phyloP scores from a whole-genome alignment of 1,284 basidiomycete genomes.

The Tausonia pullulans region DNA sequence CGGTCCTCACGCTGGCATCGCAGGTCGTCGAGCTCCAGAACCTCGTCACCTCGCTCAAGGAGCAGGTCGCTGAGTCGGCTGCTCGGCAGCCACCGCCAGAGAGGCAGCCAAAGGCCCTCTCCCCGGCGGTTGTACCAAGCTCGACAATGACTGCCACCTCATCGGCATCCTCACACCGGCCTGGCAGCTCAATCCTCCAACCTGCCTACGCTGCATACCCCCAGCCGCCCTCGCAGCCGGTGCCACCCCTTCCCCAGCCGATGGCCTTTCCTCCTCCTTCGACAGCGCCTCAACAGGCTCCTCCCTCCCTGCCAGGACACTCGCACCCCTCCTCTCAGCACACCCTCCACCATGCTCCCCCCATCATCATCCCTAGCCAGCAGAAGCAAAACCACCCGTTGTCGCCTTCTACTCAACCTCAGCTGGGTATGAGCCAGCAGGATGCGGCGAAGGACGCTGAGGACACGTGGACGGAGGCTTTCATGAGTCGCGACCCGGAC shows the following conservation, averaged over 20 bases:
- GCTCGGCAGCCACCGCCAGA: not conserved
- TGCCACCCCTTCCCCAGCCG: not conserved
- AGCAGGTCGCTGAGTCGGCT: slow-evolving; percentile 5
- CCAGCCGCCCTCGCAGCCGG: not conserved
- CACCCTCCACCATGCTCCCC: not conserved
- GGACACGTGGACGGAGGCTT: slow-evolving; percentile 8
- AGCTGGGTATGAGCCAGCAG: too few relatives aligned
- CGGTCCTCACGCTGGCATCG: slow-evolving; percentile 14
- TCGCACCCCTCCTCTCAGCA: not conserved
- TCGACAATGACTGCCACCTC: not conserved
- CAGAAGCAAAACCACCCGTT: not conserved
- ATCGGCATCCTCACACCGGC: not conserved
- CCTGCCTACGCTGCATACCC: slow-evolving; percentile 8
- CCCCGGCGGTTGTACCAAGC: not conserved
- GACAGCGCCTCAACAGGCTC: too few relatives aligned
- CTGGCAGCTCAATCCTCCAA: not conserved
- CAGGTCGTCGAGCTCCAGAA: slow-evolving; percentile 17
- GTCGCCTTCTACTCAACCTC: not conserved
- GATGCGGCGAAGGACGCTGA: not conserved
- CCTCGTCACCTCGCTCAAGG: slow-evolving; percentile 17
- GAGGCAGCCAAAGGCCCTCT: not conserved
- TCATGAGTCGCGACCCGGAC: slow-evolving; percentile 1
- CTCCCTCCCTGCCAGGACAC: too few relatives aligned
- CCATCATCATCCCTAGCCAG: not conserved
- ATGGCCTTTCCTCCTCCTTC: too few relatives aligned